phyloP scores from a whole-genome alignment of 2,329 filamentous ascomycete species.

The Pseudocercospora musae region DNA sequence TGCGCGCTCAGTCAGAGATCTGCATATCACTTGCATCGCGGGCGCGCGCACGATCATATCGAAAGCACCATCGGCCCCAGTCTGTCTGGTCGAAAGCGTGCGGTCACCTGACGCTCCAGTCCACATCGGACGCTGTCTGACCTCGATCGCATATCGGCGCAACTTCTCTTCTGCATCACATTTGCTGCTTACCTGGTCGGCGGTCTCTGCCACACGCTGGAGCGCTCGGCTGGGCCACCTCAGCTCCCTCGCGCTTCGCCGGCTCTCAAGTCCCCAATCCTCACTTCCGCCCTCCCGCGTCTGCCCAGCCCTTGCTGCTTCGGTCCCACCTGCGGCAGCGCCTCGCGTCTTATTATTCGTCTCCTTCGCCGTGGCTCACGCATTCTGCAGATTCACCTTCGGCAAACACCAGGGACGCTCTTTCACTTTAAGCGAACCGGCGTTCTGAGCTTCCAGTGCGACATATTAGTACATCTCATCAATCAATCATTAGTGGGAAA shows the following conservation, averaged over 20 bases:
- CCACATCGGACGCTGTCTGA: background rate
- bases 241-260: background rate
- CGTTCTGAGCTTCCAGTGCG: conserved; percentile 12
- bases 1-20: background rate
- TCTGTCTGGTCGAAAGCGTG: background rate
- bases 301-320: conserved; percentile 13
- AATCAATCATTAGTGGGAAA: conserved; percentile 5
- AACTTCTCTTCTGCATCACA: background rate
- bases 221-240: conserved; percentile 3
- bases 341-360: conserved; percentile 10
- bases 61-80: background rate
- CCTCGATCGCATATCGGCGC: background rate
- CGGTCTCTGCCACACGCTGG: background rate
- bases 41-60: background rate
- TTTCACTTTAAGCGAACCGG: conserved; percentile 20
- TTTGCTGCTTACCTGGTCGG: background rate
- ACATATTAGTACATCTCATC: conserved; percentile 8
- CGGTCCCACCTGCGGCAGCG: conserved; percentile 4
- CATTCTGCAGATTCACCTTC: conserved; percentile 25
- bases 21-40: background rate
- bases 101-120: background rate
- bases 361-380: conserved; percentile 18
- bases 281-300: conserved; percentile 16
- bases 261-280: conserved; percentile 3
- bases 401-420: conserved; percentile 17